Base-by-base conservation (phyloP, 805 yeast species). In the Metschnikowia similis region DNA sequence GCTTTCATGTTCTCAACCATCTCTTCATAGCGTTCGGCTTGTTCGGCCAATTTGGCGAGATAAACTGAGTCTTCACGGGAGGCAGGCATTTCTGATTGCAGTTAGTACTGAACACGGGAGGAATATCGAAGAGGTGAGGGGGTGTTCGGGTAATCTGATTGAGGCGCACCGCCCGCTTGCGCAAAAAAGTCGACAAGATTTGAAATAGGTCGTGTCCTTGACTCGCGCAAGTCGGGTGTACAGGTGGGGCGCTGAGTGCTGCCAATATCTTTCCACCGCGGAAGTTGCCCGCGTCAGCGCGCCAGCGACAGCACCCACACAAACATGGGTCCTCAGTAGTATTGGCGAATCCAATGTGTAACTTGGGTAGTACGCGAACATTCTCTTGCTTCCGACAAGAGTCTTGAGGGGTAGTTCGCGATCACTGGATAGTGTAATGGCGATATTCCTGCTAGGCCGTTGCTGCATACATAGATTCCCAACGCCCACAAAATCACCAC, bases 21-120 rank as follows among this genome's bases (percentile, higher is more conserved):
- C 79, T 92, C 98, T 79, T 94, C 98, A 72, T 91, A 94, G 77
- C 98, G 95, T 79, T 94, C 99, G 67, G 98, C 97, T 80, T 92
- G 97, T 77, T 92, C 98, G 67, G 97, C 97, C 71, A 94, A 85
- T 71, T 94, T 92, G 73, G 98, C 98, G 69, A 94, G 84, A 76
- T 91, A 92, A 65, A 94, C 96, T 67, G 95, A 89, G 77, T 94
- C 96, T 85, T 94, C 98, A 81, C 97, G 95, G 67, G 92, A 81
- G 72, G 81, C 78, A 64, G 91, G 80, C 90, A 85, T 84, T 54
- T 37, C 56, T 56, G 41, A 38, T 29, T 21, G 47, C 14, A 14
- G 60, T 57, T 57, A 57, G 60, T 57, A 57, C 36, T 29, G 34
- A 38, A 27, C 29, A 34, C 10, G 7, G 40, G 45, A 34, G 34